Evolutionary conservation across 2,329 filamentous ascomycete species (phyloP).

Genomic region (Chaetoscypha palmicola): DNA sequence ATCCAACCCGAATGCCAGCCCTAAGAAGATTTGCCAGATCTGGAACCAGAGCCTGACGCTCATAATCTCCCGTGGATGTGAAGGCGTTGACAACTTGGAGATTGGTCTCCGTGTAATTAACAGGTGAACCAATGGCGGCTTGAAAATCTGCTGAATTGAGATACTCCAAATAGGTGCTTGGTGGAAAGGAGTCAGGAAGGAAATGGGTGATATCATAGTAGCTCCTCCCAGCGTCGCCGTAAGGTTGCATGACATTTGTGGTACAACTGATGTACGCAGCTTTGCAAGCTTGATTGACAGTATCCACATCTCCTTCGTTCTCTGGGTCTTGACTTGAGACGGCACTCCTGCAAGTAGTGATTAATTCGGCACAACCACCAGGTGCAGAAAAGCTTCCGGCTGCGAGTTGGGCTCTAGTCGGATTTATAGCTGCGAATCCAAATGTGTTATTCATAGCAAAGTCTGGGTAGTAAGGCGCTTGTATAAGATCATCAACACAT

Average conservation of each 20-base stretch:
- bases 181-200: conserved; percentile 53
- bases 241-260: conserved; percentile 31
- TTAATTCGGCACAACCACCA: conserved; percentile 47
- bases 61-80: conserved; percentile 49
- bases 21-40: conserved; percentile 54
- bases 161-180: conserved; percentile 54
- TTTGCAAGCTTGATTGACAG: conserved; percentile 32
- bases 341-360: conserved; percentile 44
- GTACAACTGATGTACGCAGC: conserved; percentile 31
- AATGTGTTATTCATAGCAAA: conserved; percentile 62
- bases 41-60: conserved; percentile 53
- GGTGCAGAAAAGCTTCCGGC: conserved; percentile 39
- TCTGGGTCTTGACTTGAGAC: conserved; percentile 35
- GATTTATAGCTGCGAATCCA: conserved; percentile 49
- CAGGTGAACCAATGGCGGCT: conserved; percentile 52
- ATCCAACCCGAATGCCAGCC: conserved; percentile 58
- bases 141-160: conserved; percentile 57
- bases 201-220: conserved; percentile 32
- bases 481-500: conserved; percentile 57
- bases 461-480: conserved; percentile 48
- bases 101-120: conserved; percentile 51
- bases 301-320: conserved; percentile 34
- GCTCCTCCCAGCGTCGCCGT: conserved; percentile 30
- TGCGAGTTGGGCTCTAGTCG: conserved; percentile 41
- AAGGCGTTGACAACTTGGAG: conserved; percentile 42